Conservation (phyloP, 2,329 filamentous ascomycete genomes). For the Pezicula radicicola region DNA sequence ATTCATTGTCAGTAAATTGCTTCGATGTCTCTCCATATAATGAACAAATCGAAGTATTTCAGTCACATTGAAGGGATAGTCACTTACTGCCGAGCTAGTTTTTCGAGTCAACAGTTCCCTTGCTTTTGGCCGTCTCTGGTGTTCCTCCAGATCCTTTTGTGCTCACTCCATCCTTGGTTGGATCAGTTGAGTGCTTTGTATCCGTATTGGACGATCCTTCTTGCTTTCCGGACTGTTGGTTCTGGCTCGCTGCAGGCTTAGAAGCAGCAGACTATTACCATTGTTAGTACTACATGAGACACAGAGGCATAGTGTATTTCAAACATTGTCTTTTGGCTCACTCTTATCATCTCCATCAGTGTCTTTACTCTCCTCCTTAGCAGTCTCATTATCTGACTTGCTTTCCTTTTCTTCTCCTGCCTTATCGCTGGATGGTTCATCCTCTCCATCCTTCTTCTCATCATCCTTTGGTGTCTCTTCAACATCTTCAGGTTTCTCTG, state of each 20-base stretch:
- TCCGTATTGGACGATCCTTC: constrained; percentile 48
- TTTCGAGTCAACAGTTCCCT: constrained; percentile 41
- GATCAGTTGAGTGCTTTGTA: constrained; percentile 45
- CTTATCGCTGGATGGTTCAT: constrained; percentile 23
- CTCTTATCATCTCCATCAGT: constrained; percentile 11
- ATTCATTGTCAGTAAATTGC: no score
- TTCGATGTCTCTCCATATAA: neutral
- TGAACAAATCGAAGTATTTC: neutral
- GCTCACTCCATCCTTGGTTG: constrained; percentile 39
- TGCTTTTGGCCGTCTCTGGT: constrained; percentile 51
- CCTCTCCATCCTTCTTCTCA: constrained; percentile 23
- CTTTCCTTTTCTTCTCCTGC: constrained; percentile 25
- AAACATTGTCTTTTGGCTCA: constrained; percentile 20
- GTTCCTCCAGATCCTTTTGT: constrained; percentile 52
- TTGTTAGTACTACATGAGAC: constrained; percentile 6
- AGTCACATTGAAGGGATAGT: no score
- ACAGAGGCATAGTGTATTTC: neutral
- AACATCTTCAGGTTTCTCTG: constrained; percentile 21
- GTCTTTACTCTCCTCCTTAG: constrained; percentile 14
- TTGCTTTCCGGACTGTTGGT: constrained; percentile 48
- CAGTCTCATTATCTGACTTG: constrained; percentile 23
- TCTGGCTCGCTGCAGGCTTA: constrained; percentile 29
- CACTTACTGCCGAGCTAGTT: neutral
- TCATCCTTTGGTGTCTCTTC: constrained; percentile 8
- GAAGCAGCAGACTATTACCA: constrained; percentile 18